Evolutionary conservation across 1,284 basidiomycete genomes (phyloP).

Genomic region (Microbotryum silenes-acaulis): DNA sequence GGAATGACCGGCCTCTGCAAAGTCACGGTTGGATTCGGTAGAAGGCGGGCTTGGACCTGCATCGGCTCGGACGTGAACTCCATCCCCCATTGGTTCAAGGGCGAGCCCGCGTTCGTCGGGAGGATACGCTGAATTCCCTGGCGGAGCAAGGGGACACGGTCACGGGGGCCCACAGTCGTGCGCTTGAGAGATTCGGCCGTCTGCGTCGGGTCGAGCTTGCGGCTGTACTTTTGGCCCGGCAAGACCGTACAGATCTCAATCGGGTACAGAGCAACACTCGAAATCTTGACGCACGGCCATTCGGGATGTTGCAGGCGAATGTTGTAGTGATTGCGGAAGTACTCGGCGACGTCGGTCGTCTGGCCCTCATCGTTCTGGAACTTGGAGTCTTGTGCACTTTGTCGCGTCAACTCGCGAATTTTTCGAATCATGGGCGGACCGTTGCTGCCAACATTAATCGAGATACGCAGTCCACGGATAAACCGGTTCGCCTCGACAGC

Average conservation of each 20-base stretch:
- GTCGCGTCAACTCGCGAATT: not conserved
- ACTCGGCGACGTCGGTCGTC: slow-evolving; percentile 7
- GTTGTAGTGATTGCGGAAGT: slow-evolving; percentile 7
- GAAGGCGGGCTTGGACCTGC: slow-evolving; percentile 6
- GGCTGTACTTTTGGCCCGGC: slow-evolving; percentile 10
- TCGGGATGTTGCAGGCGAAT: slow-evolving; percentile 5
- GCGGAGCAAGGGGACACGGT: slow-evolving; percentile 5
- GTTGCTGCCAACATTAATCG: not conserved
- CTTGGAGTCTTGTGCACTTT: not conserved
- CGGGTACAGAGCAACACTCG: slow-evolving; percentile 11
- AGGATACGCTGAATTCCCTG: slow-evolving; percentile 4
- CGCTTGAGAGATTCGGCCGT: slow-evolving; percentile 12
- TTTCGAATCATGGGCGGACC: slow-evolving; percentile 7
- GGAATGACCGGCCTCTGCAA: slow-evolving; percentile 2
- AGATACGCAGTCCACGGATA: not conserved
- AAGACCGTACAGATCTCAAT: slow-evolving; percentile 14
- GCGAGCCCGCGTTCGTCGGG: not conserved
- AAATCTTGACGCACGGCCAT: slow-evolving; percentile 15
- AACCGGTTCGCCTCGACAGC: no score
- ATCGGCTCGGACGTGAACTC: not conserved
- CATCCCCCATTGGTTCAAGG: slow-evolving; percentile 9
- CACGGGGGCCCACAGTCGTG: slow-evolving; percentile 17
- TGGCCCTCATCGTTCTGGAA: slow-evolving; percentile 6
- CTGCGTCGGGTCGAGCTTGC: slow-evolving; percentile 13
- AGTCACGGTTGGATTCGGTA: slow-evolving; percentile 7